Base-by-base conservation (phyloP, 2,329 filamentous ascomycete species). In the Aspergillus japonicus region DNA sequence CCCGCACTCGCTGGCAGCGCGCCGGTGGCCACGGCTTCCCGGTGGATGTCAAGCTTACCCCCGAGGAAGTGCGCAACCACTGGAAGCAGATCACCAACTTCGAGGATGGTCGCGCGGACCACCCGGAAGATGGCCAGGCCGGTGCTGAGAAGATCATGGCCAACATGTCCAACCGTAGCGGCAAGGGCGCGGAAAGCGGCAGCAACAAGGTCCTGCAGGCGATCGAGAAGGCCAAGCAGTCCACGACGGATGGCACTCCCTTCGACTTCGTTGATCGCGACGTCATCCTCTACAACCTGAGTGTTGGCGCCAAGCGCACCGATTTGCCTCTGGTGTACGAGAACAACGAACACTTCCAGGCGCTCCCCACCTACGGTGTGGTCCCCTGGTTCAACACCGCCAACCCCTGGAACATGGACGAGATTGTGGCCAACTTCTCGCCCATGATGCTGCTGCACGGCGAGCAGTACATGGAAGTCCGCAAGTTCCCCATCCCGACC, bases 381-480 rank as follows among this genome's bases (percentile, higher is more conserved):
- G 89, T 99, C 69, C 95, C 95, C n/a, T 90, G 88, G 70, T 97
- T 98, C 81, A 89, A 89, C 79, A 89, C 92, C 62, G 84, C 90
- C 66, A 81, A 87, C 62, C 91, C 94, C 29, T 98, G 90, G 82
- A 87, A 83, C 76, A 84, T 95, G 70, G 86, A 87, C 72, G 87
- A 93, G 59, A 85, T 99, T 62, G 89, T 98, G 29, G 92, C 93
- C 75, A 96, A 98, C 83, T 99, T 97, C 83, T 92, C 87, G 42
- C 94, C 93, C 63, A 97, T 96, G 92, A 97, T 97, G 92, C 87
- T 99, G 54, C 89, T 99, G 24, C 95, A 99, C 81, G 95, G 95
- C 73, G 95, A 99, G 83, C 95, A 99, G 78, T 99, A 93, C 80
- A 91, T 99, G 65, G 95, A 99, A 80, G 85, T 99, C 72, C 87